Evolutionary conservation across 2,329 filamentous ascomycete genomes (phyloP).

Genomic region (Dactylellina drechsleri): DNA sequence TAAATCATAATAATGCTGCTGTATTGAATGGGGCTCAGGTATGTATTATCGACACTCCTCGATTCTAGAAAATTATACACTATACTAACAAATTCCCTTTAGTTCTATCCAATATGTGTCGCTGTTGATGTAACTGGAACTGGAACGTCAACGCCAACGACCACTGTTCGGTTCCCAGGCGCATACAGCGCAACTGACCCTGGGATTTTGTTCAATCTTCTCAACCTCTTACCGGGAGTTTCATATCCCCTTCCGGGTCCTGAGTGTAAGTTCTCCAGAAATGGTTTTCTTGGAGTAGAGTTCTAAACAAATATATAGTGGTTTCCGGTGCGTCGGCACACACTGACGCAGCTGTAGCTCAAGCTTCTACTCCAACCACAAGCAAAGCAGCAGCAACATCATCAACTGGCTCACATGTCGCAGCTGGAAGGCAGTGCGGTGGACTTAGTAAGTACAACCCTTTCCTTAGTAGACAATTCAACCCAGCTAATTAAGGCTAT

Average conservation of each 20-base stretch:
- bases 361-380: not conserved
- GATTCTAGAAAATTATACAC: not conserved
- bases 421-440: conserved; percentile 63
- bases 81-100: not conserved
- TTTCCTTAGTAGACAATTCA: not conserved
- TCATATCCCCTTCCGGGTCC: conserved; percentile 35
- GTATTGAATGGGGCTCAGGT: conserved; percentile 31
- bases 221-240: not conserved
- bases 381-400: conserved; percentile 1
- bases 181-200: conserved; percentile 28
- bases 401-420: conserved; percentile 7
- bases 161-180: conserved; percentile 36
- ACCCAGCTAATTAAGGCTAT: not conserved
- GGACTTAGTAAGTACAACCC: conserved; percentile 57
- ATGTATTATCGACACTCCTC: not conserved
- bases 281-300: not conserved
- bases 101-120: conserved; percentile 49
- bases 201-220: conserved; percentile 32
- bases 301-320: not conserved
- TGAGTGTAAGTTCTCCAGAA: conserved; percentile 14
- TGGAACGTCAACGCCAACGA: conserved; percentile 7
- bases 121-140: conserved; percentile 13
- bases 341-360: not conserved
- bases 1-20: conserved; percentile 21
- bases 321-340: conserved; percentile 8